Evolutionary conservation across 2,329 filamentous ascomycete genomes (phyloP).

Genomic region (Byssoonygena ceratinophila): DNA sequence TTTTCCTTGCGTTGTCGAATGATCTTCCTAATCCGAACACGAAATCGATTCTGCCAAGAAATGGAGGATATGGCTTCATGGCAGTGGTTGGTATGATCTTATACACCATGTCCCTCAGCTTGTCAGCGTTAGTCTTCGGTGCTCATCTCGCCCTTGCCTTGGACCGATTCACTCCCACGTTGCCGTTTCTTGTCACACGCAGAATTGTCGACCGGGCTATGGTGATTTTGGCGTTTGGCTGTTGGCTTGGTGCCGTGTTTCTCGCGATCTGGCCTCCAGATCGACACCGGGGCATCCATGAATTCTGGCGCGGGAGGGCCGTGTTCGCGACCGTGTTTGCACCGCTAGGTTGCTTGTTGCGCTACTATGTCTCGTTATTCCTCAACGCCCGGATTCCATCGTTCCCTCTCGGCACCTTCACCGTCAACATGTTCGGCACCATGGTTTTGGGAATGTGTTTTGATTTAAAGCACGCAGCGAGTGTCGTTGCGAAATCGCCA

Average conservation of each 20-base stretch:
- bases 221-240: conserved; percentile 57
- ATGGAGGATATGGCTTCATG: conserved; percentile 71
- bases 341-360: conserved; percentile 62
- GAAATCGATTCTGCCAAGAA: conserved; percentile 44
- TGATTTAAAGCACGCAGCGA: conserved; percentile 60
- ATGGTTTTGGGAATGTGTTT: conserved; percentile 63
- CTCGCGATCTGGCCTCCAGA: conserved; percentile 62
- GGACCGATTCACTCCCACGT: conserved; percentile 48
- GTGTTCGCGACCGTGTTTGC: conserved; percentile 73
- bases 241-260: conserved; percentile 68
- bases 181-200: conserved; percentile 49
- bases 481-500: conserved; percentile 35
- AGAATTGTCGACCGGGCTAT: conserved; percentile 53
- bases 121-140: conserved; percentile 60
- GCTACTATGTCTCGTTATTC: conserved; percentile 60
- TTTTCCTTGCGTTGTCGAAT: conserved; percentile 70
- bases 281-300: conserved; percentile 28
- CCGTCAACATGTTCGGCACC: conserved; percentile 68
- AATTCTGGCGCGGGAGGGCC: conserved; percentile 63
- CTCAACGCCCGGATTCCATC: conserved; percentile 57
- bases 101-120: conserved; percentile 57
- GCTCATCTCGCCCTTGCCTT: conserved; percentile 61
- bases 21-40: conserved; percentile 49
- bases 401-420: conserved; percentile 81
- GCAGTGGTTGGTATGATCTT: conserved; percentile 67